Conservation (phyloP, 225 moss, liverwort and hornwort species). For the Physcomitrellopsis africana region DNA sequence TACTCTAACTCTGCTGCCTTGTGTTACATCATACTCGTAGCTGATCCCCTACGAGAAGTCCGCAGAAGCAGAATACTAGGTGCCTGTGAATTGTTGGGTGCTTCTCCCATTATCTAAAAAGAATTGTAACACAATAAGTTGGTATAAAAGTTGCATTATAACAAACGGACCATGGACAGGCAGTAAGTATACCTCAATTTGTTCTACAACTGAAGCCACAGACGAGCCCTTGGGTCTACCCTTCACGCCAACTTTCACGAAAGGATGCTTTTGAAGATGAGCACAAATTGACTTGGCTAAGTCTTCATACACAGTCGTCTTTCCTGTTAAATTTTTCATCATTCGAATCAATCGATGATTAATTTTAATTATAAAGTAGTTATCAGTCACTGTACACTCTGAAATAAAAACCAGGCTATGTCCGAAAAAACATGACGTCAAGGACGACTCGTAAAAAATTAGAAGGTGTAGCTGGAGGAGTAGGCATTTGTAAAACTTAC, state of each 20-base stretch:
- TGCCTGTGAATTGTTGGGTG: not conserved
- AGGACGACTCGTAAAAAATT: not conserved
- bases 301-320: slow-evolving; percentile 78
- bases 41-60: not conserved
- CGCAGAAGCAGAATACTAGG: not conserved
- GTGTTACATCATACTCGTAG: not conserved
- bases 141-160: not conserved
- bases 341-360: slow-evolving; percentile 17
- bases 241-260: slow-evolving; percentile 91
- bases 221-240: slow-evolving; percentile 81
- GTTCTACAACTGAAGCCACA: slow-evolving; percentile 76
- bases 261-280: slow-evolving; percentile 71
- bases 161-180: not conserved
- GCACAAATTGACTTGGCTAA: slow-evolving; percentile 78
- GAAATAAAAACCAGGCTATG: not conserved
- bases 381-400: not conserved
- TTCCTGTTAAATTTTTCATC: slow-evolving; percentile 57
- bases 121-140: not conserved
- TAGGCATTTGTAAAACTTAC: slow-evolving; percentile 42
- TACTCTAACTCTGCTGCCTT: not conserved
- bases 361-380: not conserved
- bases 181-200: slow-evolving; percentile 67
- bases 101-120: not conserved
- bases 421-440: slow-evolving; percentile 12
- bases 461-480: slow-evolving; percentile 11